Evolutionary conservation across 2,329 filamentous ascomycete genomes (phyloP).

Genomic region (Trichoderma afroharzianum): DNA sequence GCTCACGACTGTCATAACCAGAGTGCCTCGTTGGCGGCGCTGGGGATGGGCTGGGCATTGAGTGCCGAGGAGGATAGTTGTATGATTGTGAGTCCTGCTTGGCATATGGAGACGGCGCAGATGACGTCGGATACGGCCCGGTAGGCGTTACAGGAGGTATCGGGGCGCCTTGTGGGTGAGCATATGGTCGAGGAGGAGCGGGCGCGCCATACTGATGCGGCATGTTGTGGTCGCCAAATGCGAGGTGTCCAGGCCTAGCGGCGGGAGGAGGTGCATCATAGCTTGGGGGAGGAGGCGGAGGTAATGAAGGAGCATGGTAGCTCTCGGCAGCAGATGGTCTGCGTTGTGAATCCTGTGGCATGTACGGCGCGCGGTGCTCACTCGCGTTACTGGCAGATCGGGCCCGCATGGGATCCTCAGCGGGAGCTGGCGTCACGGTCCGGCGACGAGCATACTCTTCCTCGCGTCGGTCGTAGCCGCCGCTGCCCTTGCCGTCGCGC

Average conservation of each 20-base stretch:
- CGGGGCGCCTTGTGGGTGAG: slow-evolving; percentile 31
- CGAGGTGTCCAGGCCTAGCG: slow-evolving; percentile 29
- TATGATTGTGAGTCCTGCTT: slow-evolving; percentile 40
- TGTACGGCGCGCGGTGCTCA: slow-evolving; percentile 43
- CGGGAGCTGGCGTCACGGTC: slow-evolving; percentile 33
- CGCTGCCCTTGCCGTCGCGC: slow-evolving; percentile 65
- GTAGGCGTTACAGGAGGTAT: slow-evolving; percentile 34
- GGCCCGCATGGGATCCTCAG: slow-evolving; percentile 42
- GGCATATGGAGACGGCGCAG: slow-evolving; percentile 39
- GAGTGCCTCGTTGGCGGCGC: slow-evolving; percentile 31
- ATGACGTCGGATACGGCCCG: slow-evolving; percentile 32
- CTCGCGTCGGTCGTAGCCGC: slow-evolving; percentile 57
- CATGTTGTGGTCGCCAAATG: slow-evolving; percentile 32
- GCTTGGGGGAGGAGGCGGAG: slow-evolving; percentile 29
- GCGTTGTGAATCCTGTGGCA: slow-evolving; percentile 36
- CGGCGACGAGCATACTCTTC: slow-evolving; percentile 52
- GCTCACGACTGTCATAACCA: slow-evolving; percentile 38
- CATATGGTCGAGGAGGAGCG: slow-evolving; percentile 31
- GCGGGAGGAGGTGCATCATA: slow-evolving; percentile 31
- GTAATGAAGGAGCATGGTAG: slow-evolving; percentile 34
- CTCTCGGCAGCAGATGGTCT: slow-evolving; percentile 48
- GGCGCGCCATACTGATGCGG: slow-evolving; percentile 31
- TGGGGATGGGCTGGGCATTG: slow-evolving; percentile 32
- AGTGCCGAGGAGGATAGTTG: slow-evolving; percentile 28
- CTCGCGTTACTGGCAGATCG: slow-evolving; percentile 61